Conservation (phyloP, 495 filamentous ascomycete species). For the Penicillium daleae region DNA sequence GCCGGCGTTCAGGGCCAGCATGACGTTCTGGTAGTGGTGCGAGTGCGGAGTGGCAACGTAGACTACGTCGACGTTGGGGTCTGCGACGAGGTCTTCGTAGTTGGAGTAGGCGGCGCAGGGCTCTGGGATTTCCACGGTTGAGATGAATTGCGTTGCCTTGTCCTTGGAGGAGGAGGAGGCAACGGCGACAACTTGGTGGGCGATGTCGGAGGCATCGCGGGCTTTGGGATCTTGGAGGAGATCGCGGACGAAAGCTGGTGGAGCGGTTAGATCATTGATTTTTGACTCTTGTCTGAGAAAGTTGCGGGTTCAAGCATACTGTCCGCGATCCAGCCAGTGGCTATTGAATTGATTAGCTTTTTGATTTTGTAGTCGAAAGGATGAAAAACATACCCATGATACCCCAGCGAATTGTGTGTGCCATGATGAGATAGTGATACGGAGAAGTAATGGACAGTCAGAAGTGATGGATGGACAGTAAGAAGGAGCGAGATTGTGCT, state of each 20-base stretch:
- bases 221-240: constrained; percentile 75
- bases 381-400: constrained; percentile 61
- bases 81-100: constrained; percentile 76
- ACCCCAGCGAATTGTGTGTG: constrained; percentile 72
- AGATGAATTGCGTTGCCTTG: constrained; percentile 73
- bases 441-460: neutral
- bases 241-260: constrained; percentile 76
- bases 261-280: neutral
- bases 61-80: constrained; percentile 81
- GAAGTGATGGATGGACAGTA: neutral
- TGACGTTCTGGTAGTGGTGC: constrained; percentile 91
- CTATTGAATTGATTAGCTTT: constrained; percentile 41
- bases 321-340: constrained; percentile 79
- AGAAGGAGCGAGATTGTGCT: neutral
- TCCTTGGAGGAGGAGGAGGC: constrained; percentile 76
- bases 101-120: constrained; percentile 76
- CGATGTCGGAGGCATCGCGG: constrained; percentile 72
- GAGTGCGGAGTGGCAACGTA: constrained; percentile 95
- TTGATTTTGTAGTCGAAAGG: neutral
- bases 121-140: constrained; percentile 62
- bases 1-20: constrained; percentile 78
- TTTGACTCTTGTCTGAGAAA: too few species aligned
- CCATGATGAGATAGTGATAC: constrained; percentile 32
- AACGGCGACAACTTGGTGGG: constrained; percentile 78
- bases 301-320: too few species aligned